Evolutionary conservation across 768 basidiomycete species (phyloP), one percentile per base, ranked within the genome.

Genomic region (Boletus eberwhitei): DNA sequence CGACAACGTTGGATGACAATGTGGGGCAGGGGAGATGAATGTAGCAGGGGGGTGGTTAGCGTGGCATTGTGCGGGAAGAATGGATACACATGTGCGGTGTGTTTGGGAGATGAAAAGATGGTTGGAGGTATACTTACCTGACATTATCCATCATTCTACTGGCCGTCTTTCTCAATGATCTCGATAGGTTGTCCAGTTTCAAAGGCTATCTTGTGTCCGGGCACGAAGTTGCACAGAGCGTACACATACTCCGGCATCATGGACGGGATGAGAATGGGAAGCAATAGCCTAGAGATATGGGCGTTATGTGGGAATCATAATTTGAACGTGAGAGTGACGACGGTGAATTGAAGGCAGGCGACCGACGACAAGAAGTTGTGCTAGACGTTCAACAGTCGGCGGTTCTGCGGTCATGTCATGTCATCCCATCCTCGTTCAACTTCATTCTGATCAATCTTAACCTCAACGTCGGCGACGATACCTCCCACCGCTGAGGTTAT

Each of bases 141-240:
- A 93, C 93, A 98, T 96, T 96, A 98, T 17, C 96, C 96, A 71
- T 99, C 96, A n/a, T 83, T 83, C 67, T 90, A 98, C 53, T 83
- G 73, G 61, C 98, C 97, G 66, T 98, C 97, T 73, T 84, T 91
- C 75, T 98, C 96, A 40, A 98, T 53, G 26, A 99, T 85, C 64
- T 90, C 87, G 61, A 98, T 92, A 52, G 82, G 77, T 60, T 98
- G 93, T 2, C 95, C 95, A 5, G 85, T 85, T 41, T 74, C 77
- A 68, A 98, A 97, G 1, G 84, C 63, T 37, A 98, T 81, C 48
- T 90, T 89, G 71, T 98, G 84, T 75, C 98, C 93, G 4, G 96
- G 95, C 4, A 73, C 63, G 62, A 98, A 98, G 63, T 89, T 87
- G 67, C 95, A 92, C 14, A 92, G 75, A 1, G 88, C 93, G 64